Evolutionary conservation across 2,329 filamentous ascomycete species (phyloP).

Genomic region (Acephala macrosclerotiorum): DNA sequence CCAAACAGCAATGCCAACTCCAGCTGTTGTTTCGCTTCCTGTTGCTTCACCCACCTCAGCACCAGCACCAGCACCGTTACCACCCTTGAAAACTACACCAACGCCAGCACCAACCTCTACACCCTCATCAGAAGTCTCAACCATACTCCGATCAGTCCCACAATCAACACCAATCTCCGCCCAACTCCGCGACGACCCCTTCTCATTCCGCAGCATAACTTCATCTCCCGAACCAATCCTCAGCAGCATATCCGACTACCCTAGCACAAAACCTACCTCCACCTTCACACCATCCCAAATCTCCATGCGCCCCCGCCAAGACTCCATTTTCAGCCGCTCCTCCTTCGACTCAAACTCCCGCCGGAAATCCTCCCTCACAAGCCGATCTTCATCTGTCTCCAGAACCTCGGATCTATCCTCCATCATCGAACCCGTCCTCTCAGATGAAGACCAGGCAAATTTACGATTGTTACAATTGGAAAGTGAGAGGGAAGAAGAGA

Average conservation of each 20-base stretch:
- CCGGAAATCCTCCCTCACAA: not conserved
- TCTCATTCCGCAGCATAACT: not conserved
- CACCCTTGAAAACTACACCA: not conserved
- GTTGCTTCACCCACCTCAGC: not conserved
- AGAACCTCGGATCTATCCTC: not conserved
- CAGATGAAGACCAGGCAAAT: not conserved
- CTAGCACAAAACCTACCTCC: not conserved
- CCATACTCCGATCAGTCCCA: not conserved
- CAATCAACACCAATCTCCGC: not conserved
- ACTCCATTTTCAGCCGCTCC: not conserved
- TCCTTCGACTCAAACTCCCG: not conserved
- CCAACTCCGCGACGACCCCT: not conserved
- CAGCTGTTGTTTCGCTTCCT: not conserved
- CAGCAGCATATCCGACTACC: not conserved
- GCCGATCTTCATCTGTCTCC: not conserved
- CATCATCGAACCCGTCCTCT: not conserved
- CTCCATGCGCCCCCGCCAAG: not conserved
- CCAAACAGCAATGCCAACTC: not conserved
- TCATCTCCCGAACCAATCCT: constrained; percentile 4
- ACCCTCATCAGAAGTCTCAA: not conserved
- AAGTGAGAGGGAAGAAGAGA: constrained; percentile 18
- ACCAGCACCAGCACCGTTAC: not conserved
- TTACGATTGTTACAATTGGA: not conserved
- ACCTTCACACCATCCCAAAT: not conserved
- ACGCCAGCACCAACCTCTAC: not conserved